Percentiles rank a stretch among this genome's conserved stretches.
Evolutionary conservation across 805 yeast genomes (phyloP).

Genomic region (Debaryomyces maramus): DNA sequence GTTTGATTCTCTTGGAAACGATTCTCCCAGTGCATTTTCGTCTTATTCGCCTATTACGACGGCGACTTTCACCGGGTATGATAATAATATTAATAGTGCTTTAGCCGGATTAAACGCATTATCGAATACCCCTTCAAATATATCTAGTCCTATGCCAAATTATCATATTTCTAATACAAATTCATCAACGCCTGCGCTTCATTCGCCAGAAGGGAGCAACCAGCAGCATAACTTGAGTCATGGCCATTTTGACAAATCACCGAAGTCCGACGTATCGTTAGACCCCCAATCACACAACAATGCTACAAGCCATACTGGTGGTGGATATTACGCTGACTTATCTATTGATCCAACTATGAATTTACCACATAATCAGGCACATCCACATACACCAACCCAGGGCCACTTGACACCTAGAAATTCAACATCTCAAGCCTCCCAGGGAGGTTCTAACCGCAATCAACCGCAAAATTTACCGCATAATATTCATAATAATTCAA

Average conservation of each 20-base stretch:
- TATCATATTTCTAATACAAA: constrained; percentile 13
- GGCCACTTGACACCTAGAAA: constrained; percentile 30
- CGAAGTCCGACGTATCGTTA: constrained; percentile 25
- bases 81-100: constrained; percentile 40
- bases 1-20: constrained; percentile 5
- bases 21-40: constrained; percentile 18
- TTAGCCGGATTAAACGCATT: constrained; percentile 47
- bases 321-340: constrained; percentile 46
- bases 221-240: constrained; percentile 9
- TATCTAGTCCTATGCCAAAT: constrained; percentile 28
- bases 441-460: constrained; percentile 2
- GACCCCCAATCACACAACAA: constrained; percentile 33
- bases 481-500: constrained; percentile 35
- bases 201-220: constrained; percentile 18
- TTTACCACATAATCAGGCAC: constrained; percentile 42
- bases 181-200: constrained; percentile 22
- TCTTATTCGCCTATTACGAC: constrained; percentile 35
- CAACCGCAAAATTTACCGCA: constrained; percentile 5
- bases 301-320: constrained; percentile 28
- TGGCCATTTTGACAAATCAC: constrained; percentile 22
- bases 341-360: constrained; percentile 47
- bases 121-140: constrained; percentile 31
- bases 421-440: constrained; percentile 21
- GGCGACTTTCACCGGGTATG: constrained; percentile 42
- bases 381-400: constrained; percentile 31